Evolutionary conservation across 352 stramenopile species (phyloP).

Genomic region (Phytophthora macrochlamydospora): DNA sequence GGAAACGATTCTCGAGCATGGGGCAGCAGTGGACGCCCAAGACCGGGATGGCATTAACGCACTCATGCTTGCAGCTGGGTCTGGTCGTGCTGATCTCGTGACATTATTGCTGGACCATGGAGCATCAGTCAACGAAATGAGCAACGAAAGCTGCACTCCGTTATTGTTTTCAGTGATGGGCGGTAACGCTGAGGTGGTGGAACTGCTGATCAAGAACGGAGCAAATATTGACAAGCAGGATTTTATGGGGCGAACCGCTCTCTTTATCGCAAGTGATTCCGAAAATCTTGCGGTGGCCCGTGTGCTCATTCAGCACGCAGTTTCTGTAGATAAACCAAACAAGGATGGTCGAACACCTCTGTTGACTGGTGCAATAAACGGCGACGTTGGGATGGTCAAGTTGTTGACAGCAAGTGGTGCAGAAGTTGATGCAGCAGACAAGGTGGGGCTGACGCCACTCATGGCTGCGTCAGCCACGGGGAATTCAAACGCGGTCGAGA

Average conservation of each 20-base stretch:
- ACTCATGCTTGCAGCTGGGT: neutral
- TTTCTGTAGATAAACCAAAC: neutral
- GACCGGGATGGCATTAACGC: too few species aligned
- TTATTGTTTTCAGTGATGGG: neutral
- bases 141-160: neutral
- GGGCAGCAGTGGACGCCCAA: too few species aligned
- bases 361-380: neutral
- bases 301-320: neutral
- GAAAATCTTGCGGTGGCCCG: neutral
- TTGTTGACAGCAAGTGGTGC: neutral
- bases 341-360: slow-evolving; percentile 3
- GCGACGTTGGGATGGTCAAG: slow-evolving; percentile 1
- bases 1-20: too few species aligned
- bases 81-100: neutral
- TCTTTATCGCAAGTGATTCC: neutral
- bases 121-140: neutral
- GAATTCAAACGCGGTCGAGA: neutral
- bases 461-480: neutral
- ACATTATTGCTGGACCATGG: neutral
- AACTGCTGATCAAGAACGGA: neutral
- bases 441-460: neutral
- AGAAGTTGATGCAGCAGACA: neutral
- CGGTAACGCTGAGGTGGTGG: neutral
- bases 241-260: neutral
- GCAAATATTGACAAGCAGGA: neutral